Percentiles rank a stretch among this genome's conserved stretches.
These are phyloP conservation scores for Torulaspora delbrueckii DNA, from an alignment of 805 yeast species.

Conservation along the genomic window DNA sequence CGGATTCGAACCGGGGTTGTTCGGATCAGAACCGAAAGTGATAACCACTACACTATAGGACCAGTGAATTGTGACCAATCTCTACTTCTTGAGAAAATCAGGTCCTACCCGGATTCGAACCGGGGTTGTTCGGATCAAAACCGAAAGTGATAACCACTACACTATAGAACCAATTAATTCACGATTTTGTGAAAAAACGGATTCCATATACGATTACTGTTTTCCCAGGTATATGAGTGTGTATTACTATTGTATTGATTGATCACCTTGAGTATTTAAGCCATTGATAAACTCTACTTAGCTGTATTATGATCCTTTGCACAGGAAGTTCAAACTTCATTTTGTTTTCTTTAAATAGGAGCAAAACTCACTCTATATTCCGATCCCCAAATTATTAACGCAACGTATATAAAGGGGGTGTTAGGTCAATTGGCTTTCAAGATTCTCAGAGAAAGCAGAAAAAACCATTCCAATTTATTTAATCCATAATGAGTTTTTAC, in stretches of 20 bases:
- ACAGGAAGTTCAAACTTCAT: too few relatives aligned
- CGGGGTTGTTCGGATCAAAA: conserved; percentile 79
- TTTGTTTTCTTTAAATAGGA: background rate
- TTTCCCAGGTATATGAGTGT: too few relatives aligned
- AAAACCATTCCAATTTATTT: background rate
- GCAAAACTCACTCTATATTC: background rate
- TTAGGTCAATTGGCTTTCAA: background rate
- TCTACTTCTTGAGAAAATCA: conserved; percentile 2
- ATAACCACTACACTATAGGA: conserved; percentile 72
- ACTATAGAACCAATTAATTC: conserved; percentile 42
- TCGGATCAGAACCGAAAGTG: conserved; percentile 78
- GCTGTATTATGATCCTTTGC: too few relatives aligned
- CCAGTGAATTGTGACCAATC: conserved; percentile 7
- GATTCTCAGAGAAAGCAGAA: too few relatives aligned
- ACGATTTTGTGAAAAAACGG: background rate
- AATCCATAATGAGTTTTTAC: conserved; percentile 27
- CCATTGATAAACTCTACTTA: too few relatives aligned
- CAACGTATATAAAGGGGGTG: background rate
- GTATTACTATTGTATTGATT: too few relatives aligned
- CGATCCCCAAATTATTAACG: background rate
- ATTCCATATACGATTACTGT: too few relatives aligned
- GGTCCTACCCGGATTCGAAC: conserved; percentile 82
- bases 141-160: conserved; percentile 80
- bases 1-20: conserved; percentile 84
- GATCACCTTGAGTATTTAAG: too few relatives aligned